Evolutionary conservation across 1,139 yeast genomes (phyloP).

Genomic region (Yamadazyma taylorii): DNA sequence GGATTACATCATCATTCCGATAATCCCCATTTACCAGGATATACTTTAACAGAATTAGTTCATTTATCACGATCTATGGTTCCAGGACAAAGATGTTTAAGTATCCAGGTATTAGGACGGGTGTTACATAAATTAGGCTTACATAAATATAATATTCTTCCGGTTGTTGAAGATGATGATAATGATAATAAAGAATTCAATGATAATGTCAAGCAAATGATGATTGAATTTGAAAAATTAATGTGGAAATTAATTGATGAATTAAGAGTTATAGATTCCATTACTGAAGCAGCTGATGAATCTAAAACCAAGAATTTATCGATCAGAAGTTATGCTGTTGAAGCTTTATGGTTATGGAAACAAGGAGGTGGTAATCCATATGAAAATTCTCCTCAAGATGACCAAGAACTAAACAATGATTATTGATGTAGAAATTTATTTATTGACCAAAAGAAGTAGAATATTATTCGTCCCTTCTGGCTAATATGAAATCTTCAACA

Average conservation of each 20-base stretch:
- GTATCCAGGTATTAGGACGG: conserved; percentile 85
- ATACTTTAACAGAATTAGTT: conserved; percentile 79
- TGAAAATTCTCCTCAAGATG: conserved; percentile 14
- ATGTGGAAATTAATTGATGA: conserved; percentile 75
- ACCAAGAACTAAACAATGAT: conserved; percentile 8
- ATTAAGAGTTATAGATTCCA: conserved; percentile 65
- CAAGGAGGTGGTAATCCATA: conserved; percentile 63
- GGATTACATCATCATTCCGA: conserved; percentile 94
- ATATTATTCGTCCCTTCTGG: not conserved
- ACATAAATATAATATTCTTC: conserved; percentile 54
- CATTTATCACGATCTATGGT: conserved; percentile 78
- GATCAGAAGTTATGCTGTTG: conserved; percentile 83
- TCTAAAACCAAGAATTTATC: conserved; percentile 63
- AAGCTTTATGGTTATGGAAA: conserved; percentile 92
- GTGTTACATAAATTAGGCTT: conserved; percentile 77
- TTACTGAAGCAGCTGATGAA: conserved; percentile 77
- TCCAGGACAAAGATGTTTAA: conserved; percentile 83
- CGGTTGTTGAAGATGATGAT: conserved; percentile 29
- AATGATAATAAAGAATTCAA: conserved; percentile 39
- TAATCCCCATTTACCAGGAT: conserved; percentile 88
- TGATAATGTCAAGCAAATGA: conserved; percentile 36
- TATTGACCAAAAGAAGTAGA: not conserved
- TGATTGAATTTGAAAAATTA: conserved; percentile 55
- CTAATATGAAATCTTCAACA: not conserved
- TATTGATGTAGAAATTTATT: conserved; percentile 6